These are phyloP conservation scores for Arachnomyces sp. DNA, from an alignment of 2,329 filamentous ascomycete species.

Conservation along the genomic window DNA sequence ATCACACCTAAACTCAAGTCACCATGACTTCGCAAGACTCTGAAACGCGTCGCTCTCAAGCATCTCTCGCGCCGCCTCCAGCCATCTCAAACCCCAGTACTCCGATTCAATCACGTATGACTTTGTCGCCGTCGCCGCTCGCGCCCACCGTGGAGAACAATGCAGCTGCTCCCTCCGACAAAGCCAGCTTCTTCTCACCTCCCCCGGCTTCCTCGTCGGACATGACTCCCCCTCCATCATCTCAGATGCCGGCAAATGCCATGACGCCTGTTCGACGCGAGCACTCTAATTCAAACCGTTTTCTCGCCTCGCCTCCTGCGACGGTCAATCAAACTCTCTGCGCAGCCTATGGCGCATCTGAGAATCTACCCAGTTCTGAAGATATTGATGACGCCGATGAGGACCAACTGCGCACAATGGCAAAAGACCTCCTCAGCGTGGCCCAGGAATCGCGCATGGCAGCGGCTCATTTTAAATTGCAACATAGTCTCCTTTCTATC, in stretches of 20 bases:
- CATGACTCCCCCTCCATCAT: constrained; percentile 57
- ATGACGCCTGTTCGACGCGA: constrained; percentile 35
- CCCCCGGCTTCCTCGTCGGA: constrained; percentile 40
- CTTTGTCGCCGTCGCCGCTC: constrained; percentile 30
- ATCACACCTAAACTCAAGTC: neutral
- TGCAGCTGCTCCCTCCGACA: constrained; percentile 26
- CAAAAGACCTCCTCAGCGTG: constrained; percentile 45
- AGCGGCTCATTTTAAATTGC: constrained; percentile 80
- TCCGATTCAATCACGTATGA: constrained; percentile 21
- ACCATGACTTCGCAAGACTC: constrained; percentile 25
- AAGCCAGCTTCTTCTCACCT: constrained; percentile 27
- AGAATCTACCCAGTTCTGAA: constrained; percentile 40
- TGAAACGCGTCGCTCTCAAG: constrained; percentile 22
- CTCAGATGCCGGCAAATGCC: constrained; percentile 39
- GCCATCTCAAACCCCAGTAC: constrained; percentile 31
- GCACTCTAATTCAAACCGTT: constrained; percentile 28
- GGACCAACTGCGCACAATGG: constrained; percentile 46
- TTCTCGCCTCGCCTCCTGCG: constrained; percentile 41
- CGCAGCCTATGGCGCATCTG: constrained; percentile 34
- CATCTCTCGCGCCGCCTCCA: constrained; percentile 29
- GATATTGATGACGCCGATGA: constrained; percentile 46
- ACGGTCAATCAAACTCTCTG: constrained; percentile 33
- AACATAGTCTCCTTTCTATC: constrained; percentile 74
- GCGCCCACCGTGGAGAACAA: constrained; percentile 22
- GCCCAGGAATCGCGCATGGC: constrained; percentile 68